These are phyloP conservation scores for Suhomyces kunorum DNA, from an alignment of 1,139 yeast genomes.

Conservation along the genomic window DNA sequence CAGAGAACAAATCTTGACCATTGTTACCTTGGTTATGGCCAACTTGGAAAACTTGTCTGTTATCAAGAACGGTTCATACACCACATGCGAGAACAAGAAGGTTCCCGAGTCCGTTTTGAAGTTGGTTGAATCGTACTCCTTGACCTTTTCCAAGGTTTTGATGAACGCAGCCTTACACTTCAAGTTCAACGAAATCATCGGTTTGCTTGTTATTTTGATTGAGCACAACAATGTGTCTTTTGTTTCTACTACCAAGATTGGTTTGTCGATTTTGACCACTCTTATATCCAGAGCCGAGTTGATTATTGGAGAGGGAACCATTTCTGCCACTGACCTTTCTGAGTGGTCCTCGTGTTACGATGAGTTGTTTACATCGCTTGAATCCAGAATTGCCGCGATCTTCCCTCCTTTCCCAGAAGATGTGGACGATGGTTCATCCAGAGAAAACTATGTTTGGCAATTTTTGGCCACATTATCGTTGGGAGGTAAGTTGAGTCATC, in stretches of 20 bases:
- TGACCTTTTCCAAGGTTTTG: slow-evolving; percentile 80
- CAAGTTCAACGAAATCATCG: slow-evolving; percentile 77
- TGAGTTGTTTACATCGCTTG: slow-evolving; percentile 74
- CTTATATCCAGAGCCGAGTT: slow-evolving; percentile 90
- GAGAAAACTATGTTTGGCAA: slow-evolving; percentile 84
- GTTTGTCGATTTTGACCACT: slow-evolving; percentile 84
- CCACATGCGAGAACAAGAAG: slow-evolving; percentile 54
- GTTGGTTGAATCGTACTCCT: slow-evolving; percentile 77
- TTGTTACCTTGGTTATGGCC: slow-evolving; percentile 77
- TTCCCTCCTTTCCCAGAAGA: slow-evolving; percentile 73
- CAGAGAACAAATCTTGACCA: slow-evolving; percentile 75
- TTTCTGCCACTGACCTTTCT: slow-evolving; percentile 58
- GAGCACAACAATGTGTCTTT: slow-evolving; percentile 72
- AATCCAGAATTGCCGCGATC: slow-evolving; percentile 72
- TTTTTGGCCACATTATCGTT: slow-evolving; percentile 91
- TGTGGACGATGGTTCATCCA: slow-evolving; percentile 64
- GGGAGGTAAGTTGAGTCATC: slow-evolving; percentile 91
- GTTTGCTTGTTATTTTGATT: slow-evolving; percentile 72
- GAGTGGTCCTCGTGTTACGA: slow-evolving; percentile 87
- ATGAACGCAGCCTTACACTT: slow-evolving; percentile 86
- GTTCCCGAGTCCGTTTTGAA: slow-evolving; percentile 59
- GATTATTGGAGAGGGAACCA: slow-evolving; percentile 76
- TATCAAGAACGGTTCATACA: slow-evolving; percentile 75
- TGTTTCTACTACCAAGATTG: slow-evolving; percentile 80
- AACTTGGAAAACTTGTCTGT: slow-evolving; percentile 82